These are phyloP conservation scores for Phlyctochytrium arcticum DNA, from an alignment of 192 early-diverging fungal species.

Conservation along the genomic window DNA sequence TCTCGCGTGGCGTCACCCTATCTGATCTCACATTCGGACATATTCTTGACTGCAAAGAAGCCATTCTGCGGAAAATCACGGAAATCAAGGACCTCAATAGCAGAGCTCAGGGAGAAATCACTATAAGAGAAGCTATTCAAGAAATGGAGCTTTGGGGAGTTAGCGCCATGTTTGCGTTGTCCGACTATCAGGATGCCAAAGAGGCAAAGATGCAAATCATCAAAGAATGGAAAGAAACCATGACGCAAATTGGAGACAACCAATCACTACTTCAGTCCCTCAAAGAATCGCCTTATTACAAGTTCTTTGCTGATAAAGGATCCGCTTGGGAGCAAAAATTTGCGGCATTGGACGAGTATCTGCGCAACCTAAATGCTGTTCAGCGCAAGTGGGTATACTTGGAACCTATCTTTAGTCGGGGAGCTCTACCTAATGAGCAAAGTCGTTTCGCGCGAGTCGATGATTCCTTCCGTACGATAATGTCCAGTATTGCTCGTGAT, in stretches of 20 bases:
- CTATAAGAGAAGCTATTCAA: slow-evolving; percentile 54
- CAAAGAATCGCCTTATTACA: slow-evolving; percentile 59
- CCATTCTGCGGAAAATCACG: slow-evolving; percentile 36
- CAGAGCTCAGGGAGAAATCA: slow-evolving; percentile 52
- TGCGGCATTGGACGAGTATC: slow-evolving; percentile 44
- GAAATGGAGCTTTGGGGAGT: slow-evolving; percentile 60
- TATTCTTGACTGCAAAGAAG: slow-evolving; percentile 27
- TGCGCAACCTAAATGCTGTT: slow-evolving; percentile 47
- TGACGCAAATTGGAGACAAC: slow-evolving; percentile 59
- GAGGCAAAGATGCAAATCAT: slow-evolving; percentile 40
- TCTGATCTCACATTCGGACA: slow-evolving; percentile 47
- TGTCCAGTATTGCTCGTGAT: slow-evolving; percentile 34
- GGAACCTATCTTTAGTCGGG: slow-evolving; percentile 58
- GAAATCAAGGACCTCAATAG: slow-evolving; percentile 53
- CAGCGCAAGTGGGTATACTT: slow-evolving; percentile 58
- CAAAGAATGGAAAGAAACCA: slow-evolving; percentile 57
- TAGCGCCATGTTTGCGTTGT: slow-evolving; percentile 41
- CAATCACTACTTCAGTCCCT: slow-evolving; percentile 52
- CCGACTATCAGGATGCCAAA: slow-evolving; percentile 49
- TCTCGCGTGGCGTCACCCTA: slow-evolving; percentile 36
- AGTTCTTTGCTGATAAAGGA: slow-evolving; percentile 50
- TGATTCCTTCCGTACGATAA: slow-evolving; percentile 46
- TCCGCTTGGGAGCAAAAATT: slow-evolving; percentile 48
- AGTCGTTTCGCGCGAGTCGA: slow-evolving; percentile 47
- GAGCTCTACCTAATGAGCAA: slow-evolving; percentile 50